Conservation (phyloP, 192 early-diverging fungal species). For the Coemansia sp. region DNA sequence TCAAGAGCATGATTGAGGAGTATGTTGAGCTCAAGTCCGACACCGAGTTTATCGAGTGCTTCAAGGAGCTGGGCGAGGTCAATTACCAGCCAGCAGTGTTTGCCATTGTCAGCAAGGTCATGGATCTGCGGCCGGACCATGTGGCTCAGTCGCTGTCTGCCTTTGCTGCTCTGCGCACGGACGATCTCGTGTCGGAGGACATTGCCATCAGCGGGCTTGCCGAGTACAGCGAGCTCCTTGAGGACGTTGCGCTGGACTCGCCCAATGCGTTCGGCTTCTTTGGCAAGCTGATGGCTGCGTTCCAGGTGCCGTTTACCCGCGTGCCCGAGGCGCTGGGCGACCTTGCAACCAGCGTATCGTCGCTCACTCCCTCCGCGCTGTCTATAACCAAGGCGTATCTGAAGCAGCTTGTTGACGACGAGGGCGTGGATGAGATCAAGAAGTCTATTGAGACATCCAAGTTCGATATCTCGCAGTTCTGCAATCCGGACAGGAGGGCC, state of each 20-base stretch:
- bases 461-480: constrained; percentile 46
- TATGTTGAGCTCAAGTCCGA: constrained; percentile 61
- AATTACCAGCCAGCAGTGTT: constrained; percentile 60
- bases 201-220: constrained; percentile 58
- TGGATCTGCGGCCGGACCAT: constrained; percentile 62
- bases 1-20: constrained; percentile 63
- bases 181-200: constrained; percentile 53
- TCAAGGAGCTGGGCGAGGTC: constrained; percentile 70
- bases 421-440: constrained; percentile 28
- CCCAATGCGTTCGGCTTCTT: constrained; percentile 68
- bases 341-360: constrained; percentile 28
- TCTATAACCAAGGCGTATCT: constrained; percentile 33
- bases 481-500: constrained; percentile 30
- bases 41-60: constrained; percentile 63
- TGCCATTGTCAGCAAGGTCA: constrained; percentile 62
- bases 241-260: constrained; percentile 74
- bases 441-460: constrained; percentile 35
- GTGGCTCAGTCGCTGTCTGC: constrained; percentile 56
- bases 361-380: constrained; percentile 23
- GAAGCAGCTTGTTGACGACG: constrained; percentile 27
- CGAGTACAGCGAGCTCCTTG: constrained; percentile 60
- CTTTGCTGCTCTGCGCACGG: constrained; percentile 51
- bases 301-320: constrained; percentile 54
- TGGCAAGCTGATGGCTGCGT: constrained; percentile 61
- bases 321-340: constrained; percentile 47